Conservation (phyloP, 2,329 filamentous ascomycete species). For the Neurospora crassa region DNA sequence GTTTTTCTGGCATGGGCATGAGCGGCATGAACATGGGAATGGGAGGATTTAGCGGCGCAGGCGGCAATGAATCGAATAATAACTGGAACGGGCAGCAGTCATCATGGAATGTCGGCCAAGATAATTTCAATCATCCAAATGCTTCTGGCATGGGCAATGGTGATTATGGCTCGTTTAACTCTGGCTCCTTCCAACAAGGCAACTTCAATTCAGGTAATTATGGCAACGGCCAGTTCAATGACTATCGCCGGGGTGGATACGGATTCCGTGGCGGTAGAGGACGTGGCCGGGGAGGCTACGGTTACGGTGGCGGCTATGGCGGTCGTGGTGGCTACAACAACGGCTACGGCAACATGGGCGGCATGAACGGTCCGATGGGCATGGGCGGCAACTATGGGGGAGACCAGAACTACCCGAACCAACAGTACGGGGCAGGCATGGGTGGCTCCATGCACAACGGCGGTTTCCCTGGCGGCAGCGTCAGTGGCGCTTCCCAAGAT, state of each 20-base stretch:
- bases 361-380: background rate
- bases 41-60: slow-evolving; percentile 42
- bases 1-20: slow-evolving; percentile 69
- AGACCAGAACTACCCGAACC: slow-evolving; percentile 19
- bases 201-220: slow-evolving; percentile 73
- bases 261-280: slow-evolving; percentile 53
- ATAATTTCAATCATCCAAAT: slow-evolving; percentile 85
- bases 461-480: background rate
- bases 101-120: slow-evolving; percentile 76
- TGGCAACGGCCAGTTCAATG: slow-evolving; percentile 67
- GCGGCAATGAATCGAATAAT: slow-evolving; percentile 62
- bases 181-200: slow-evolving; percentile 61
- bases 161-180: slow-evolving; percentile 73
- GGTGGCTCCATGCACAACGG: slow-evolving; percentile 8
- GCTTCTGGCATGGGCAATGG: slow-evolving; percentile 69
- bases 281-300: slow-evolving; percentile 52
- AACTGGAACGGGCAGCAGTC: slow-evolving; percentile 67
- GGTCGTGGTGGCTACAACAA: slow-evolving; percentile 28
- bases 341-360: slow-evolving; percentile 15
- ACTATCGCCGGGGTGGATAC: slow-evolving; percentile 62
- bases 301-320: slow-evolving; percentile 38
- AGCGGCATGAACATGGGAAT: slow-evolving; percentile 63
- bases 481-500: slow-evolving; percentile 3
- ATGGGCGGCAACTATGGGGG: slow-evolving; percentile 18
- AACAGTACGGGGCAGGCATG: slow-evolving; percentile 14